Percentiles rank a stretch among this genome's conserved stretches.
These are phyloP conservation scores for Sporothrix schenckii DNA, from an alignment of 2,329 filamentous ascomycete species.

Conservation along the genomic window DNA sequence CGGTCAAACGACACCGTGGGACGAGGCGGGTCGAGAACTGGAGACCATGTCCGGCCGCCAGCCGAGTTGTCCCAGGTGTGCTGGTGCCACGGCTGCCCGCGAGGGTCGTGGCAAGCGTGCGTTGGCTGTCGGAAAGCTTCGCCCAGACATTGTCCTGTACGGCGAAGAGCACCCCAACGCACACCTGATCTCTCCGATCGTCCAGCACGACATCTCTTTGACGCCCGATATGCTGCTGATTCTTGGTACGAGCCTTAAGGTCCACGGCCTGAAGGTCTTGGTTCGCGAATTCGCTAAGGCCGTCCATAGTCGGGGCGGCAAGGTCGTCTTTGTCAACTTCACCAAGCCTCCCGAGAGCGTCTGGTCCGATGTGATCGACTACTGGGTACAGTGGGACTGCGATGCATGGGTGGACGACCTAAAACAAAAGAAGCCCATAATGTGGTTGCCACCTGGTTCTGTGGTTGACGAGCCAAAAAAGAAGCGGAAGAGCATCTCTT, in stretches of 20 bases:
- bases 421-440: conserved; percentile 58
- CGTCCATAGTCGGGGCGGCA: conserved; percentile 68
- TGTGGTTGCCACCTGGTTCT: conserved; percentile 59
- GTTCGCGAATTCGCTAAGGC: conserved; percentile 72
- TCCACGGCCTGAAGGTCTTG: conserved; percentile 71
- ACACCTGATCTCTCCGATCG: conserved; percentile 67
- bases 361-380: conserved; percentile 74
- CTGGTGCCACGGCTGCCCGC: conserved; percentile 62
- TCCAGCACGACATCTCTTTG: conserved; percentile 67
- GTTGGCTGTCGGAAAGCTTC: conserved; percentile 66
- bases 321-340: conserved; percentile 72
- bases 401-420: conserved; percentile 72
- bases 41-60: conserved; percentile 66
- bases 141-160: conserved; percentile 74
- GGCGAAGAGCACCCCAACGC: conserved; percentile 72
- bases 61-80: conserved; percentile 68
- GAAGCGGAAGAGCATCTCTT: conserved; percentile 41
- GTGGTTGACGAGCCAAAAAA: conserved; percentile 46
- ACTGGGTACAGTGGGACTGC: conserved; percentile 75
- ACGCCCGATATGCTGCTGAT: conserved; percentile 70
- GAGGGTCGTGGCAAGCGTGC: conserved; percentile 68
- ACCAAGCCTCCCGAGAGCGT: conserved; percentile 71
- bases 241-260: conserved; percentile 69
- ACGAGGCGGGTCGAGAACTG: conserved; percentile 57
- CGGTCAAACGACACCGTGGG: conserved; percentile 61